Evolutionary conservation across 2,329 filamentous ascomycete genomes (phyloP).

Genomic region (Albophoma yamanashiensis): DNA sequence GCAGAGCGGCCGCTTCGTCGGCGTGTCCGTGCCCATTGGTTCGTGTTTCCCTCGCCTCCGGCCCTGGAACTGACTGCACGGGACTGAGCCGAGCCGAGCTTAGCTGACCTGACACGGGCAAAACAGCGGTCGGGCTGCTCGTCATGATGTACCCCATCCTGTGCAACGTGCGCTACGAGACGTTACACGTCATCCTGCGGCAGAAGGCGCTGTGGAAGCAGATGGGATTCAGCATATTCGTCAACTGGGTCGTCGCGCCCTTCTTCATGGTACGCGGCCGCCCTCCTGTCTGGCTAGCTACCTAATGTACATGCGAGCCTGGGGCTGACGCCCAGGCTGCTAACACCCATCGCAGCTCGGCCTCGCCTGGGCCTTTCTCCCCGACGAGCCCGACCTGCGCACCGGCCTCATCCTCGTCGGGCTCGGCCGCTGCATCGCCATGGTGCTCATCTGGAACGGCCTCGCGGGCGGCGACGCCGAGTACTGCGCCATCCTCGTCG

Average conservation of each 20-base stretch:
- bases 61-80: background rate
- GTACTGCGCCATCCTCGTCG: constrained; percentile 75
- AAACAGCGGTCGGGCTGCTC: constrained; percentile 61
- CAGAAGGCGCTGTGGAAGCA: constrained; percentile 62
- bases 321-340: background rate
- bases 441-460: constrained; percentile 69
- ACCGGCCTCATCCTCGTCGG: constrained; percentile 73
- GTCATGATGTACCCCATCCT: constrained; percentile 95
- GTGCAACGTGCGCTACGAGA: constrained; percentile 75
- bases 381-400: constrained; percentile 44
- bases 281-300: constrained; percentile 6
- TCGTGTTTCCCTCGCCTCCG: constrained; percentile 3
- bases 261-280: constrained; percentile 57
- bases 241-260: constrained; percentile 79
- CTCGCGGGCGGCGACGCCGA: constrained; percentile 64
- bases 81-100: too few species aligned
- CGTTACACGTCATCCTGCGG: constrained; percentile 54
- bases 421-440: constrained; percentile 77
- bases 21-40: constrained; percentile 57
- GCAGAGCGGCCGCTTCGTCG: constrained; percentile 62
- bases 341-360: constrained; percentile 36
- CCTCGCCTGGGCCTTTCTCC: constrained; percentile 58
- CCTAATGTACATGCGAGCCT: background rate
- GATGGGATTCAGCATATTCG: constrained; percentile 61
- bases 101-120: background rate